These are phyloP conservation scores for Saturnispora serradocipensis DNA, from an alignment of 805 yeast species.

Conservation along the genomic window DNA sequence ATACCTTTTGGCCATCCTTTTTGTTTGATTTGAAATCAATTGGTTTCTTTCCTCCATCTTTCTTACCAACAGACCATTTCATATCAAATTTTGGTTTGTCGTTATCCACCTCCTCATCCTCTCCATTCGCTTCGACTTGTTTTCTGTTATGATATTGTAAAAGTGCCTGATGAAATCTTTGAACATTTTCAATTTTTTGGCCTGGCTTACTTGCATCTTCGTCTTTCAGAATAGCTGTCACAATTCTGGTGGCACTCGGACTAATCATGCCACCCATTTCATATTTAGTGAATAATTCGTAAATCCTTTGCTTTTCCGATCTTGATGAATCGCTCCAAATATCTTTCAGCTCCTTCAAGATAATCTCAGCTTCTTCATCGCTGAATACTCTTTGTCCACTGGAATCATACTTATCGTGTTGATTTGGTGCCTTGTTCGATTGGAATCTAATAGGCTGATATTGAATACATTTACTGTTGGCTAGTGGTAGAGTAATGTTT, in stretches of 20 bases:
- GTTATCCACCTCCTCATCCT: slow-evolving; percentile 9
- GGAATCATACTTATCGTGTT: slow-evolving; percentile 15
- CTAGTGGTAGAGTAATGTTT: not conserved
- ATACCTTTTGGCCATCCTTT: slow-evolving; percentile 9
- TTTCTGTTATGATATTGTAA: slow-evolving; percentile 25
- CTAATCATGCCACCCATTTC: slow-evolving; percentile 27
- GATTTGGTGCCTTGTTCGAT: slow-evolving; percentile 10
- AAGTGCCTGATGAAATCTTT: slow-evolving; percentile 23
- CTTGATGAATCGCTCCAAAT: slow-evolving; percentile 21
- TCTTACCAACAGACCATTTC: slow-evolving; percentile 4
- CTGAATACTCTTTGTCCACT: slow-evolving; percentile 22
- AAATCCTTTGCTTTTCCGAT: slow-evolving; percentile 14
- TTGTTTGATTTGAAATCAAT: slow-evolving; percentile 10
- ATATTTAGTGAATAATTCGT: slow-evolving; percentile 19
- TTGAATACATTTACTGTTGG: not conserved
- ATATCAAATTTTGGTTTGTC: slow-evolving; percentile 6
- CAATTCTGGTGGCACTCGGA: slow-evolving; percentile 22
- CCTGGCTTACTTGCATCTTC: slow-evolving; percentile 19
- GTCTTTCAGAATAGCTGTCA: slow-evolving; percentile 22
- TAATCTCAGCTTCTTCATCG: slow-evolving; percentile 21
- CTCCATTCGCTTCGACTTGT: slow-evolving; percentile 19
- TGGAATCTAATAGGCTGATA: slow-evolving; percentile 6
- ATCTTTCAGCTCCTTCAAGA: slow-evolving; percentile 18
- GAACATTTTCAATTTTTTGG: slow-evolving; percentile 24
- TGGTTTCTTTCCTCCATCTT: slow-evolving; percentile 4